phyloP scores from a whole-genome alignment of 176 grass and related monocot species.

The Zoysia pacifica region DNA sequence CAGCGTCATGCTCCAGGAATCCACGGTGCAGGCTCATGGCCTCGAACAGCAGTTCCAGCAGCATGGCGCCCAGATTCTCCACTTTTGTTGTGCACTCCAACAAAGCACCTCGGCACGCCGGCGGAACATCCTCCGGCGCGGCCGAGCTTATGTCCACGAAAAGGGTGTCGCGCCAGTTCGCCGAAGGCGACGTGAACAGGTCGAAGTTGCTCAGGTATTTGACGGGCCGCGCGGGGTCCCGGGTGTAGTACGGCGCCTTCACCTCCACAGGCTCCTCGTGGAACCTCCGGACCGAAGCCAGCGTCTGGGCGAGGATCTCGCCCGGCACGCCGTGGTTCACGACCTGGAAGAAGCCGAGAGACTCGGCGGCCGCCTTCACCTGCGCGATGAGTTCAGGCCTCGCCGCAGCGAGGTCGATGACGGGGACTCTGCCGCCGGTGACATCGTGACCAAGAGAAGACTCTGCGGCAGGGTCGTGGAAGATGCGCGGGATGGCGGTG shows the following conservation, averaged over 20 bases:
- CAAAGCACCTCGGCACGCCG: constrained; percentile 22
- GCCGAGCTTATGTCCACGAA: too few species aligned
- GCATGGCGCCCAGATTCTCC: constrained; percentile 9
- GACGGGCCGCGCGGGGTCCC: too few species aligned
- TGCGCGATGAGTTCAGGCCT: neutral
- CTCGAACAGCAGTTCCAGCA: constrained; percentile 54
- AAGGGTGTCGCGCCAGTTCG: too few species aligned
- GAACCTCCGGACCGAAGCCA: too few species aligned
- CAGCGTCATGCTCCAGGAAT: constrained; percentile 15
- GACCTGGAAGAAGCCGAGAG: neutral
- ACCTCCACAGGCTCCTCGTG: too few species aligned
- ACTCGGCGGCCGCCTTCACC: neutral
- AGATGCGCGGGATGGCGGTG: neutral
- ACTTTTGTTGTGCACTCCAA: constrained; percentile 23
- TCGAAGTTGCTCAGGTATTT: too few species aligned
- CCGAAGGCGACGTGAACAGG: too few species aligned
- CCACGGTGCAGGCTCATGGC: constrained; percentile 33
- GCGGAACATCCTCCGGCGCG: constrained; percentile 32
- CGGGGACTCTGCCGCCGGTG: too few species aligned
- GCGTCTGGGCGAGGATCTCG: too few species aligned
- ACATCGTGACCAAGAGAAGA: too few species aligned
- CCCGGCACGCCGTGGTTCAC: neutral
- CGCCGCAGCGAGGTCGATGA: too few species aligned
- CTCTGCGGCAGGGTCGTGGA: neutral
- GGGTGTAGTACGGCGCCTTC: too few species aligned